phyloP scores from a whole-genome alignment of 805 yeast species.

The Saturnispora mendoncae region DNA sequence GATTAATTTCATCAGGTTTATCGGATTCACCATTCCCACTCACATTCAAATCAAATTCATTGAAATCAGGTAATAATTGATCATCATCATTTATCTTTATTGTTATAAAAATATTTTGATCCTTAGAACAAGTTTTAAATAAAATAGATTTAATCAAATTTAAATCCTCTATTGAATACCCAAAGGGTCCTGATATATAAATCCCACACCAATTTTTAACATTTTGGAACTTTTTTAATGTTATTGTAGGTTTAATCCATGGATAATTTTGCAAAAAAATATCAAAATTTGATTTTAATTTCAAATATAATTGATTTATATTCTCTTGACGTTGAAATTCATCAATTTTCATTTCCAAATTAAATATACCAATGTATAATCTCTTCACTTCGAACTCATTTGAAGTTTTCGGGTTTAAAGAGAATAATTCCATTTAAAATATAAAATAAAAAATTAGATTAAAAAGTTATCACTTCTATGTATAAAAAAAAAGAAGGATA shows the following conservation, averaged over 20 bases:
- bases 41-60: no score
- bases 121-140: conserved; percentile 26
- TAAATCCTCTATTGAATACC: conserved; percentile 37
- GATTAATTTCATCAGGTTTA: conserved; percentile 17
- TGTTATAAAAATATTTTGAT: conserved; percentile 34
- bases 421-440: conserved; percentile 1
- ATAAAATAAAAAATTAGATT: background rate
- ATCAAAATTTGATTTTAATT: conserved; percentile 16
- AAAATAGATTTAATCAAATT: conserved; percentile 36
- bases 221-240: conserved; percentile 18
- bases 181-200: conserved; percentile 36
- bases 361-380: conserved; percentile 1
- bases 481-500: background rate
- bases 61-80: conserved; percentile 32
- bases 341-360: conserved; percentile 1
- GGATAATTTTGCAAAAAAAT: conserved; percentile 32
- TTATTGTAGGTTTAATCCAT: conserved; percentile 32
- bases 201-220: conserved; percentile 20
- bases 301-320: background rate
- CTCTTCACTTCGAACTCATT: background rate
- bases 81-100: conserved; percentile 40
- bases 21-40: no score
- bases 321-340: conserved; percentile 4
- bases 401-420: background rate
- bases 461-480: background rate